Conservation (phyloP, 2,329 filamentous ascomycete species). For the Atkinsonella texensis region DNA sequence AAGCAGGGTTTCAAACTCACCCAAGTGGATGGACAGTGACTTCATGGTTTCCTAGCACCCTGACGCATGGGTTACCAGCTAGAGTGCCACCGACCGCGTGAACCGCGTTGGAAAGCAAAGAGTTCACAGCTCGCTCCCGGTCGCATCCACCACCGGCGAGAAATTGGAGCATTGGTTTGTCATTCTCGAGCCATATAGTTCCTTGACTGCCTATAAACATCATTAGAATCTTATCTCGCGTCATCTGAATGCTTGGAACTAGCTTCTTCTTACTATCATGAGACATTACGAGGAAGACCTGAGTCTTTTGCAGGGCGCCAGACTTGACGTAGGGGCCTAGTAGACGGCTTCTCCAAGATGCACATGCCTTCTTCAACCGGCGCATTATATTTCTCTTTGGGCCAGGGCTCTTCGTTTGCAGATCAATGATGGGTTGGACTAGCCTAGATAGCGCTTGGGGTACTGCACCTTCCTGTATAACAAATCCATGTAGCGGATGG, state of each 20-base stretch:
- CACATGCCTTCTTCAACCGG: constrained; percentile 6
- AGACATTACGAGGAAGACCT: constrained; percentile 55
- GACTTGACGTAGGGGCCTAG: constrained; percentile 44
- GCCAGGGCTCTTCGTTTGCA: constrained; percentile 26
- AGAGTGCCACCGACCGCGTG: constrained; percentile 47
- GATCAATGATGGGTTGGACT: constrained; percentile 44
- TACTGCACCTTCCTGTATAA: constrained; percentile 52
- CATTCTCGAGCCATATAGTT: constrained; percentile 43
- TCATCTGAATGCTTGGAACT: no score
- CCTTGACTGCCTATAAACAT: constrained; percentile 39
- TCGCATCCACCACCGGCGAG: constrained; percentile 43
- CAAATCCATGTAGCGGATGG: constrained; percentile 48
- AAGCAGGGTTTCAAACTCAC: constrained; percentile 18
- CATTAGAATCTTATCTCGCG: background rate
- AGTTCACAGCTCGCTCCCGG: constrained; percentile 40
- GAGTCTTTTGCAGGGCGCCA: constrained; percentile 46
- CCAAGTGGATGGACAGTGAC: constrained; percentile 54
- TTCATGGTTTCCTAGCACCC: constrained; percentile 40
- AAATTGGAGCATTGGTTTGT: constrained; percentile 48
- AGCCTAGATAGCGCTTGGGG: constrained; percentile 43
- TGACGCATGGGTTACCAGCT: constrained; percentile 45
- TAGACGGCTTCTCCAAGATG: constrained; percentile 33
- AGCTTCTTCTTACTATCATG: constrained; percentile 39
- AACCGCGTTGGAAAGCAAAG: constrained; percentile 40
- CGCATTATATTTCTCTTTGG: background rate